Evolutionary conservation across 169 alveolate genomes (phyloP).

Genomic region (Theileria sp.): DNA sequence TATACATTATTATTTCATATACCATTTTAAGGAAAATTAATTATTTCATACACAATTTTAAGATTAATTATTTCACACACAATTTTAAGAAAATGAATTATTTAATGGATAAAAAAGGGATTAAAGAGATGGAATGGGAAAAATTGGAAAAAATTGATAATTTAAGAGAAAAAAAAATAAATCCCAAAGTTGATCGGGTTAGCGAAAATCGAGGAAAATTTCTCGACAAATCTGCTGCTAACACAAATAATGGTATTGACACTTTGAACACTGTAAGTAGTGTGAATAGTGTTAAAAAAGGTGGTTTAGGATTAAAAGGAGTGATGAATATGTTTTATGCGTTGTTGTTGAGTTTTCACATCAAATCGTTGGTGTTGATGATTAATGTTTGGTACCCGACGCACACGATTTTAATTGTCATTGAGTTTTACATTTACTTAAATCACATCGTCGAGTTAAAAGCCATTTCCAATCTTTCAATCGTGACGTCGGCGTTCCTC

Average conservation of each 20-base stretch:
- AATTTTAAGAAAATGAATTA: no score
- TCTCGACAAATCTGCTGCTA: neutral
- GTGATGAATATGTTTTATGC: slow-evolving; percentile 22
- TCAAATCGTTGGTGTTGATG: slow-evolving; percentile 58
- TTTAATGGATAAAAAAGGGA: no score
- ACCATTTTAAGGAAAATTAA: neutral
- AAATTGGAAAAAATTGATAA: no score
- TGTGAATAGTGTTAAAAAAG: no score
- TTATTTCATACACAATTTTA: no score
- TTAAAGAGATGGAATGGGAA: no score
- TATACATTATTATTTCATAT: neutral
- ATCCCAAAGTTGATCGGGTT: no score
- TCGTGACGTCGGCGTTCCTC: neutral
- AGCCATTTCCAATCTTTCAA: slow-evolving; percentile 30
- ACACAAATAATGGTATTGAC: no score
- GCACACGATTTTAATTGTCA: slow-evolving; percentile 34
- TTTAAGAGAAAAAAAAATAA: no score
- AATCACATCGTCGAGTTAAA: slow-evolving; percentile 36
- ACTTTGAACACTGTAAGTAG: no score
- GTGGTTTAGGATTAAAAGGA: neutral
- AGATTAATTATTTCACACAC: no score
- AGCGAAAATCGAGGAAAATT: no score
- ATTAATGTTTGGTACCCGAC: slow-evolving; percentile 60
- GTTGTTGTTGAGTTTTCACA: slow-evolving; percentile 39
- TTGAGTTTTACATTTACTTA: slow-evolving; percentile 39